Conservation (phyloP, 2,329 filamentous ascomycete species). For the Xylaria sp. region DNA sequence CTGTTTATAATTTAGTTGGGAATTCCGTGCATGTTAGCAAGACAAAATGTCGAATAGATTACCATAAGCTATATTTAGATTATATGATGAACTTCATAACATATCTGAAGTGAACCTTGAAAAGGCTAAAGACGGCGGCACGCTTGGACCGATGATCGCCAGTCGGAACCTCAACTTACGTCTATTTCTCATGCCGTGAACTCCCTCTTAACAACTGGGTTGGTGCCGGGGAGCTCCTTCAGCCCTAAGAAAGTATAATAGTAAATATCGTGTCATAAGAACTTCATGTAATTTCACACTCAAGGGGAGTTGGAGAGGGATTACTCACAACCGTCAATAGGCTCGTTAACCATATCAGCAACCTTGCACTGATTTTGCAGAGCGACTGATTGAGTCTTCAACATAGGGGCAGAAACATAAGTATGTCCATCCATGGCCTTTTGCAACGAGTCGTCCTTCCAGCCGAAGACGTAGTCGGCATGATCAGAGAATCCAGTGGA, state of each 20-base stretch:
- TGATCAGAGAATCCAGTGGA: slow-evolving; percentile 52
- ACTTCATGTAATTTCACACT: background rate
- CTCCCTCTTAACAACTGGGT: slow-evolving; percentile 31
- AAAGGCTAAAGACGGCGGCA: no score
- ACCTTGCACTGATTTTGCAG: slow-evolving; percentile 47
- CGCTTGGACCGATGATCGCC: no score
- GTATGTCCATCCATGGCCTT: slow-evolving; percentile 52
- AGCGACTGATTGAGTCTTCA: slow-evolving; percentile 43
- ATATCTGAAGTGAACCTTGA: no score
- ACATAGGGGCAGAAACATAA: slow-evolving; percentile 45
- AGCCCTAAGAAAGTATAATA: slow-evolving; percentile 35
- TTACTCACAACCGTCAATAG: slow-evolving; percentile 46
- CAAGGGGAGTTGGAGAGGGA: no score
- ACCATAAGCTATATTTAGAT: no score
- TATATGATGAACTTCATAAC: no score
- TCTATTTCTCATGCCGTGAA: slow-evolving; percentile 23
- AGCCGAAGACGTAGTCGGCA: slow-evolving; percentile 57
- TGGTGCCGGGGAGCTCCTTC: slow-evolving; percentile 38
- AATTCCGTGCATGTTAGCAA: no score
- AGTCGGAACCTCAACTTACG: background rate
- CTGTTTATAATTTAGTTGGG: no score
- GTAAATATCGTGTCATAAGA: slow-evolving; percentile 20
- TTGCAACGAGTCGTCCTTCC: slow-evolving; percentile 56
- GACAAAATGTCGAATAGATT: no score
- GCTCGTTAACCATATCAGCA: slow-evolving; percentile 42